Evolutionary conservation across 768 basidiomycete genomes (phyloP), one percentile per base, ranked within the genome.

Genomic region (Arthromyces matolae): DNA sequence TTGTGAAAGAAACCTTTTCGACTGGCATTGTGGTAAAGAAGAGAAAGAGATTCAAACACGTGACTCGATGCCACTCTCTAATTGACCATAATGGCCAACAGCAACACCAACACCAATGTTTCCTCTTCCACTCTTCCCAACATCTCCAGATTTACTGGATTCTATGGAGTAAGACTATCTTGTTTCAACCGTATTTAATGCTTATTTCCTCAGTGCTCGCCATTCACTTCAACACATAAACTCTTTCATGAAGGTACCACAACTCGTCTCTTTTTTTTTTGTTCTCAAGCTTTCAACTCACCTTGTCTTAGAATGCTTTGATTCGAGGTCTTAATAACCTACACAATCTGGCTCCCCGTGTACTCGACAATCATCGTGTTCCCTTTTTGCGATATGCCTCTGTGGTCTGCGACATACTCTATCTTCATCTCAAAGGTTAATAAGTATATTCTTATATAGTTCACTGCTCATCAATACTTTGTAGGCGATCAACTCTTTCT

Each of bases 1-100:
- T 76, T 2, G 86, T 93, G 66, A 95, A 94, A 1, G 92, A 93
- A 32, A 93, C 77, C 54, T 81, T 78, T 46, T 60, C 55, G 10
- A 55, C 29, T n/a, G n/a, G n/a, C 60, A 60, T 60, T 22, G 54
- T 53, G 34, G 55, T 55, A 20, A 45, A 19, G 23, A 16, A 42
- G 37, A 52, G 14, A 48, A 35, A 49, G 12, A 27, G 6, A 3
- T 4, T 1, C 8, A 9, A 9, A 8, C 55, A 56, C 55, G 55
- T 56, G 55, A 50, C n/a, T 41, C 42, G 6, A 14, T 3, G 23
- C 23, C 27, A 27, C 24, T 40, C 20, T 5, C 10, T 12, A 5
- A 12, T 36, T 36, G 31, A 9, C 23, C 38, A 35, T 10, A 35
- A 34, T 20, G 20, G 34, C 4, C 28, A 19, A 20, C 29, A 8